These are phyloP conservation scores for Periconia macrospinosa DNA, from an alignment of 2,329 filamentous ascomycete genomes.

Conservation along the genomic window DNA sequence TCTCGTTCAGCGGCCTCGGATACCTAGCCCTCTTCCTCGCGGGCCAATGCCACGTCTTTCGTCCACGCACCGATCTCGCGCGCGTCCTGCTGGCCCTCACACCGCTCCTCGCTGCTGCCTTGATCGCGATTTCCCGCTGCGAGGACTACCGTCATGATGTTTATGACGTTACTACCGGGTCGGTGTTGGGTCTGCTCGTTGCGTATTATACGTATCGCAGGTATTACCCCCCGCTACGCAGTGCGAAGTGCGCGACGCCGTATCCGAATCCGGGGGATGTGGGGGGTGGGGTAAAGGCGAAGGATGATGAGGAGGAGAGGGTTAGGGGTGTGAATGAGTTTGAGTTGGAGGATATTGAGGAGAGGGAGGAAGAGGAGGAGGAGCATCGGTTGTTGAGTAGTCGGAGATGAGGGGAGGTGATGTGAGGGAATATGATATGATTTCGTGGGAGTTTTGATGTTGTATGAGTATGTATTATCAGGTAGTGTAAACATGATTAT, in stretches of 20 bases:
- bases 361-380: slow-evolving; percentile 24
- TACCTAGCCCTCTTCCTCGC: slow-evolving; percentile 72
- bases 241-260: slow-evolving; percentile 55
- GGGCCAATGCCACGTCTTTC: slow-evolving; percentile 64
- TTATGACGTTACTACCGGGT: slow-evolving; percentile 62
- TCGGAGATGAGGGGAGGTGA: slow-evolving; percentile 12
- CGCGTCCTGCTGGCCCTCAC: slow-evolving; percentile 57
- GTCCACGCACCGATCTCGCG: slow-evolving; percentile 60
- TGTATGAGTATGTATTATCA: neutral
- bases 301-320: slow-evolving; percentile 51
- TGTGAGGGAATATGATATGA: neutral
- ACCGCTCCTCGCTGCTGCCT: slow-evolving; percentile 58
- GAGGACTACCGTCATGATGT: slow-evolving; percentile 68
- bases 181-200: slow-evolving; percentile 56
- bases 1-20: slow-evolving; percentile 76
- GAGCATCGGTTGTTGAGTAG: slow-evolving; percentile 25
- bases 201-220: slow-evolving; percentile 62
- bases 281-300: slow-evolving; percentile 36
- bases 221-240: slow-evolving; percentile 60
- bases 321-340: slow-evolving; percentile 35
- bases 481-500: too few species aligned
- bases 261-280: slow-evolving; percentile 47
- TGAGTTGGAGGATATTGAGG: slow-evolving; percentile 38
- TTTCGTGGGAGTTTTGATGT: neutral
- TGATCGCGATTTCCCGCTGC: slow-evolving; percentile 64